These are phyloP conservation scores for Trichoderma sp. DNA, from an alignment of 2,329 filamentous ascomycete genomes.

Conservation along the genomic window DNA sequence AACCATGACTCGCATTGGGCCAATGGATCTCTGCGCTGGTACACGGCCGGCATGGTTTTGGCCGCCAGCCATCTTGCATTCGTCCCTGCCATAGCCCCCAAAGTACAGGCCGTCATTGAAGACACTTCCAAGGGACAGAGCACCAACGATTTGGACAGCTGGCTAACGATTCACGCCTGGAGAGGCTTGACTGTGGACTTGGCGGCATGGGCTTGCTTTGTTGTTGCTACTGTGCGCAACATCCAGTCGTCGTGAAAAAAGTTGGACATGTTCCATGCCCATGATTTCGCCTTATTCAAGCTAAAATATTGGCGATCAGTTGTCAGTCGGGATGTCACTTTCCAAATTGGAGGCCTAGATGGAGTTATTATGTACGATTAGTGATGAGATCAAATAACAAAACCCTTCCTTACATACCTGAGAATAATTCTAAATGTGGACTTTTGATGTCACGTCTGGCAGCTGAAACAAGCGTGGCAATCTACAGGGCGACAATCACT, in stretches of 20 bases:
- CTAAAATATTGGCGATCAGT: not conserved
- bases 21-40: constrained; percentile 36
- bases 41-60: constrained; percentile 34
- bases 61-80: constrained; percentile 38
- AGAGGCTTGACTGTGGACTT: not conserved
- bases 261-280: not conserved
- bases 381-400: not conserved
- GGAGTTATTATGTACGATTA: not conserved
- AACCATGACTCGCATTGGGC: constrained; percentile 24
- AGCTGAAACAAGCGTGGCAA: not conserved
- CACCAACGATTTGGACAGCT: not conserved
- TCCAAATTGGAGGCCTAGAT: not conserved
- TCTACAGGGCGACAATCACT: not conserved
- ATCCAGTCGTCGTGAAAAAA: not conserved
- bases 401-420: not conserved
- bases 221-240: not conserved
- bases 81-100: constrained; percentile 37
- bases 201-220: constrained; percentile 5
- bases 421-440: not conserved
- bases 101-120: constrained; percentile 35
- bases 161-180: not conserved
- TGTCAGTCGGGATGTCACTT: not conserved
- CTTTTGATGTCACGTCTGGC: not conserved
- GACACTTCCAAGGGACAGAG: constrained; percentile 25
- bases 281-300: not conserved